Evolutionary conservation across 495 filamentous ascomycete genomes (phyloP).

Genomic region (Aspergillus saccharolyticus): DNA sequence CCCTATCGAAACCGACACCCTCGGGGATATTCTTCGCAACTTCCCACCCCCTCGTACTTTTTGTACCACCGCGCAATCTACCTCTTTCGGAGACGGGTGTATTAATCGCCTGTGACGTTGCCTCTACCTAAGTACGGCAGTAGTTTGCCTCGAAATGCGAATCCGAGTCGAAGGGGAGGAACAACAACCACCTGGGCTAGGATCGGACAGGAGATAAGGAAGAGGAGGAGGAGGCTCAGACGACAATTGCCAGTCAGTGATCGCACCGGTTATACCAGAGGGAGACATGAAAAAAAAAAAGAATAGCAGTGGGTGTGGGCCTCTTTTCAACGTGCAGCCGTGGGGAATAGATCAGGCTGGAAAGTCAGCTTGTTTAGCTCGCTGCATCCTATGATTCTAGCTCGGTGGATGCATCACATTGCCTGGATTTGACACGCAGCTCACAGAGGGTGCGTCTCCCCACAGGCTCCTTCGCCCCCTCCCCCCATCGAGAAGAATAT

Average conservation of each 20-base stretch:
- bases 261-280: neutral
- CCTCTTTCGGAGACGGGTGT: neutral
- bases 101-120: neutral
- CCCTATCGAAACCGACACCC: neutral
- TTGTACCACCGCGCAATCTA: constrained; percentile 1
- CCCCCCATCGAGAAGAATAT: constrained; percentile 4
- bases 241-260: constrained; percentile 1
- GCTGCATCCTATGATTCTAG: constrained; percentile 18
- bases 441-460: constrained; percentile 18
- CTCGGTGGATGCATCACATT: constrained; percentile 31
- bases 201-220: neutral
- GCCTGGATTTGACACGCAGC: constrained; percentile 24
- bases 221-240: neutral
- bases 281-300: neutral
- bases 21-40: constrained; percentile 3
- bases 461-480: constrained; percentile 2
- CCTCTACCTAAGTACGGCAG: neutral
- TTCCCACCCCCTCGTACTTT: neutral
- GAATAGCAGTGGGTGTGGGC: constrained; percentile 13
- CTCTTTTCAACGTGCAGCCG: constrained; percentile 24
- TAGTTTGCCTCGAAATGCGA: neutral
- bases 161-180: neutral
- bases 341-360: constrained; percentile 14
- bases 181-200: neutral
- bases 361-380: constrained; percentile 15